Evolutionary conservation across 306 rosid species (phyloP).

Genomic region (Cucurbita ficifolia): DNA sequence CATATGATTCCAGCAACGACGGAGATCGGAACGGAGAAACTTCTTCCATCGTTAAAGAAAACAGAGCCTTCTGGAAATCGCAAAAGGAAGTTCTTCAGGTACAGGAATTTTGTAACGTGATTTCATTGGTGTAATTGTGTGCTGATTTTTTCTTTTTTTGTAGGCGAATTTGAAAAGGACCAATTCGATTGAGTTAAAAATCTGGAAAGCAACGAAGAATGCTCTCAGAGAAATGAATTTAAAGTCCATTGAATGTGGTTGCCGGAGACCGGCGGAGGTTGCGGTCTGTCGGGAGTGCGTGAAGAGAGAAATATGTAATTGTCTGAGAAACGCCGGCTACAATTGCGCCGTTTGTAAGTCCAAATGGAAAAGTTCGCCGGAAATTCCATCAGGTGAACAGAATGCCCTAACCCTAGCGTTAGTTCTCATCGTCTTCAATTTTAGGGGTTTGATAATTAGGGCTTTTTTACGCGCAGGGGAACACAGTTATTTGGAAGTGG

Average conservation of each 20-base stretch:
- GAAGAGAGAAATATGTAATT: conserved; percentile 34
- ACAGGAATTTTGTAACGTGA: not conserved
- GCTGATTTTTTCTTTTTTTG: not conserved
- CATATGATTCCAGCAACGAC: conserved; percentile 17
- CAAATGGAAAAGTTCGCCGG: conserved; percentile 46
- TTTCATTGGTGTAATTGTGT: not conserved
- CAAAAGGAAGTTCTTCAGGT: conserved; percentile 53
- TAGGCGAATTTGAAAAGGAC: conserved; percentile 30
- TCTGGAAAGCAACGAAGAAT: conserved; percentile 49
- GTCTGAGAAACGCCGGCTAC: conserved; percentile 35
- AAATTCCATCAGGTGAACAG: conserved; percentile 39
- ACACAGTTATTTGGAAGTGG: conserved; percentile 57
- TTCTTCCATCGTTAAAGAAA: conserved; percentile 14
- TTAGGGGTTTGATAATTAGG: not conserved
- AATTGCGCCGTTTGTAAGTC: conserved; percentile 52
- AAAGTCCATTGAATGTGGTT: conserved; percentile 21
- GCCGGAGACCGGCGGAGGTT: conserved; percentile 14
- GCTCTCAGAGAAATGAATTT: conserved; percentile 20
- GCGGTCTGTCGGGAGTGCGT: conserved; percentile 57
- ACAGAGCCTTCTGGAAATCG: conserved; percentile 48
- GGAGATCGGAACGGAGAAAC: conserved; percentile 1
- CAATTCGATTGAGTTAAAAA: conserved; percentile 36
- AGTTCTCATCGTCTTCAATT: not conserved
- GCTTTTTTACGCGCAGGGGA: conserved; percentile 29
- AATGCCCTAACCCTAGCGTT: not conserved